Conservation (phyloP, 441 rosid genomes). For the Euphorbia celastroides region DNA sequence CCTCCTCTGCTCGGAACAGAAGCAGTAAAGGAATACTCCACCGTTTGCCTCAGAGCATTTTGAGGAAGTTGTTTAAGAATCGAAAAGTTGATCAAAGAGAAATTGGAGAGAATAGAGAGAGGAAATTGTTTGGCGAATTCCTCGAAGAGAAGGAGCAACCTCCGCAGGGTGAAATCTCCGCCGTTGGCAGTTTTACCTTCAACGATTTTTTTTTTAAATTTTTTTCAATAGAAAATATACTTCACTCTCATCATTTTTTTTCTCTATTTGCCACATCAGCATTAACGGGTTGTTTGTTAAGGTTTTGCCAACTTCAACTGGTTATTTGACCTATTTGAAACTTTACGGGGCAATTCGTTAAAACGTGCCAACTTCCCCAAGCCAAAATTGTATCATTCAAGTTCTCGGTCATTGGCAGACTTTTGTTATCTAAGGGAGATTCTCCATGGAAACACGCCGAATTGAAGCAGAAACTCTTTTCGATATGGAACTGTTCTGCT, state of each 20-base stretch:
- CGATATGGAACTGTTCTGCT: neutral
- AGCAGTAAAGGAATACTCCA: constrained; percentile 12
- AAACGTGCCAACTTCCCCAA: no score
- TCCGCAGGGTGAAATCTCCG: constrained; percentile 11
- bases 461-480: neutral
- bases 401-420: no score
- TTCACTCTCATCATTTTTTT: no score
- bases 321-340: no score
- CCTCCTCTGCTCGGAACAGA: constrained; percentile 20
- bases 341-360: no score
- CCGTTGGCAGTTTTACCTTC: constrained; percentile 9
- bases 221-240: no score
- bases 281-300: no score
- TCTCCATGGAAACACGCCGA: neutral
- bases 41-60: constrained; percentile 35
- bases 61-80: constrained; percentile 36
- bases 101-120: constrained; percentile 20
- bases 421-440: neutral
- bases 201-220: no score
- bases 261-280: no score
- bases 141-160: constrained; percentile 37
- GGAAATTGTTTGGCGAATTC: constrained; percentile 31
- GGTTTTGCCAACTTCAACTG: no score
- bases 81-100: constrained; percentile 23
- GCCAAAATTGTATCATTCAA: no score